Percentiles rank a stretch among this genome's conserved stretches.
Conservation (phyloP, 148 eudicot species). For the Amaranthus hypochondriacus region DNA sequence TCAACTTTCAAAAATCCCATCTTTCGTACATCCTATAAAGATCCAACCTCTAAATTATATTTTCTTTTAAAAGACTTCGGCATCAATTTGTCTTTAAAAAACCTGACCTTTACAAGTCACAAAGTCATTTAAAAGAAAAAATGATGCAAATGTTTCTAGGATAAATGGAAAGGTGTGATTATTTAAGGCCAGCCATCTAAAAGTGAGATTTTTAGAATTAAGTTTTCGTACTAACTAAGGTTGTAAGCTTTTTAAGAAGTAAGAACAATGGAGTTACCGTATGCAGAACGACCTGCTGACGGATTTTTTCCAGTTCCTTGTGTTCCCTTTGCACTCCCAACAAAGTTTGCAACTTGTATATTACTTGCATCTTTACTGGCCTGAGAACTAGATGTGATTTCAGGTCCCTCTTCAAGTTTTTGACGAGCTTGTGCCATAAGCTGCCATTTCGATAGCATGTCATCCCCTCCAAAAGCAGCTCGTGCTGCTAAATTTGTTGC, state of each 20-base stretch:
- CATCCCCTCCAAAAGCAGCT: slow-evolving; percentile 97
- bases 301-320: slow-evolving; percentile 53
- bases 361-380: slow-evolving; percentile 42
- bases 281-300: slow-evolving; percentile 30
- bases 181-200: no score
- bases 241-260: background rate
- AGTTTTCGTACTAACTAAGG: no score
- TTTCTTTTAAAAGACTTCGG: no score
- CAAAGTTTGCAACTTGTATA: slow-evolving; percentile 39
- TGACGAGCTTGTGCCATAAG: slow-evolving; percentile 86
- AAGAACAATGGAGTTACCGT: slow-evolving; percentile 40
- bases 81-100: no score
- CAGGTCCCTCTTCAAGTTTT: slow-evolving; percentile 78
- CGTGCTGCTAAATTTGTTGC: slow-evolving; percentile 99
- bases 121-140: no score
- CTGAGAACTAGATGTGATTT: slow-evolving; percentile 48
- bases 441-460: slow-evolving; percentile 94
- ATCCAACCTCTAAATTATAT: no score
- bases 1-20: no score
- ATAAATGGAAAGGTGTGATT: no score
- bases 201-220: no score
- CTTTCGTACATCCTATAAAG: no score
- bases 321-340: slow-evolving; percentile 38
- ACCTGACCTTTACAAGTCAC: no score
- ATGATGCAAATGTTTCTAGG: no score